phyloP scores from a whole-genome alignment of 2,329 filamentous ascomycete species.

The Thermomyces lanuginosus region DNA sequence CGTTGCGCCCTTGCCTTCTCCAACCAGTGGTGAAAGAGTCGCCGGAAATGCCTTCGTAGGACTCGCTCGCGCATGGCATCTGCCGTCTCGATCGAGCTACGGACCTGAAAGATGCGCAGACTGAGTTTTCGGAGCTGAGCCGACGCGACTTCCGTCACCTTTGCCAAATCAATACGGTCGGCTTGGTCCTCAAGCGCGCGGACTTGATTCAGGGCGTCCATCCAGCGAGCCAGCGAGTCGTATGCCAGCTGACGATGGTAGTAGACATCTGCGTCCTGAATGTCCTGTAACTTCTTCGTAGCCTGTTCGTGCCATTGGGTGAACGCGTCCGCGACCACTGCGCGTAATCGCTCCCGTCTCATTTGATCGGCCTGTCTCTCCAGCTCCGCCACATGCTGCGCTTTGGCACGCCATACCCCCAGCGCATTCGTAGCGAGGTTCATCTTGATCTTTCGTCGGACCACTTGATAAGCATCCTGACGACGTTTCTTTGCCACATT shows the following conservation, averaged over 20 bases:
- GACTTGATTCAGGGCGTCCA: conserved; percentile 17
- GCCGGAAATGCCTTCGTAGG: conserved; percentile 37
- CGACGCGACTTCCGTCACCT: conserved; percentile 31
- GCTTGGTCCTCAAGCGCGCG: conserved; percentile 30
- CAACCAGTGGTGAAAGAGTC: conserved; percentile 40
- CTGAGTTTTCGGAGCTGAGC: conserved; percentile 39
- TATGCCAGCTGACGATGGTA: conserved; percentile 24
- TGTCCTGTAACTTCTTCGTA: conserved; percentile 18
- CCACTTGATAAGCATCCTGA: conserved; percentile 38
- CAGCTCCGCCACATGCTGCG: conserved; percentile 18
- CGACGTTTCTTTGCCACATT: conserved; percentile 37
- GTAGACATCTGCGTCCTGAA: conserved; percentile 22
- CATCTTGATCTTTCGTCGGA: conserved; percentile 38
- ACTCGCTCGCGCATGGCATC: conserved; percentile 37
- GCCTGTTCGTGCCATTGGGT: conserved; percentile 28
- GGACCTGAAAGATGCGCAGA: conserved; percentile 40
- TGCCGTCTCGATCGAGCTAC: conserved; percentile 35
- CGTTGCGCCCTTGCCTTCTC: conserved; percentile 25
- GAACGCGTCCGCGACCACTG: conserved; percentile 21
- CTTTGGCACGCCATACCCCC: conserved; percentile 21
- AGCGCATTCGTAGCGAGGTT: conserved; percentile 34
- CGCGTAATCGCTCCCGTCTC: conserved; percentile 19
- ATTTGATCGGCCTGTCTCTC: conserved; percentile 24
- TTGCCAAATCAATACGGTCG: conserved; percentile 29
- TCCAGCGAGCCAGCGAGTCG: conserved; percentile 22